Conservation (phyloP, 441 rosid species). For the Breynia disticha region DNA sequence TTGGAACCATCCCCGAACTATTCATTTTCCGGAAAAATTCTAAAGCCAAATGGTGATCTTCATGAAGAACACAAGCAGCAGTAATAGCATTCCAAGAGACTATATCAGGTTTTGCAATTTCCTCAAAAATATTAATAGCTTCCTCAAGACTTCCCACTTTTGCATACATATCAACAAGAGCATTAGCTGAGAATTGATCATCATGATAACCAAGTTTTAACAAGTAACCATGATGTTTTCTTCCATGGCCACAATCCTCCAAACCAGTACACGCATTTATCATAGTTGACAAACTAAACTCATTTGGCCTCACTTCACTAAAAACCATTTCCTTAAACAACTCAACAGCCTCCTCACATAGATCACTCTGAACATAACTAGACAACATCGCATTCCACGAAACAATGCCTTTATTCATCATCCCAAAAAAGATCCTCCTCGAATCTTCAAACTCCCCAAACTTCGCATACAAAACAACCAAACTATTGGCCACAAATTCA, state of each 20-base stretch:
- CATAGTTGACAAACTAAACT: constrained; percentile 59
- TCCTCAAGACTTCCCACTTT: constrained; percentile 44
- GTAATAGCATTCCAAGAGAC: constrained; percentile 70
- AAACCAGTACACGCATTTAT: constrained; percentile 50
- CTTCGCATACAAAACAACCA: constrained; percentile 57
- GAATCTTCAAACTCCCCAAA: constrained; percentile 41
- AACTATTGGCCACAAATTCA: constrained; percentile 55
- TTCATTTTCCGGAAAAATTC: constrained; percentile 35
- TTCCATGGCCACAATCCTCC: constrained; percentile 37
- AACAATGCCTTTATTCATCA: constrained; percentile 41
- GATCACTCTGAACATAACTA: constrained; percentile 44
- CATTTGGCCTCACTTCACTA: constrained; percentile 49
- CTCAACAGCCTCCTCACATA: constrained; percentile 30
- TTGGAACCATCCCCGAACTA: constrained; percentile 33
- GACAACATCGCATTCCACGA: constrained; percentile 62
- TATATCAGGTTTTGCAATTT: constrained; percentile 41
- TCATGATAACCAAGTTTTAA: constrained; percentile 46
- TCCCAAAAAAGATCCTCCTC: constrained; percentile 38
- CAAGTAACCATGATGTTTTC: constrained; percentile 38
- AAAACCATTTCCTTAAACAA: constrained; percentile 44
- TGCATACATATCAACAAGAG: constrained; percentile 71
- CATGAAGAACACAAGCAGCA: constrained; percentile 52
- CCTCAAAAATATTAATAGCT: constrained; percentile 33
- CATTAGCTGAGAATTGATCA: constrained; percentile 49
- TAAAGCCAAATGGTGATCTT: constrained; percentile 28